Evolutionary conservation across 176 grass and related monocot species (phyloP).

Genomic region (Rhynchospora pubera): DNA sequence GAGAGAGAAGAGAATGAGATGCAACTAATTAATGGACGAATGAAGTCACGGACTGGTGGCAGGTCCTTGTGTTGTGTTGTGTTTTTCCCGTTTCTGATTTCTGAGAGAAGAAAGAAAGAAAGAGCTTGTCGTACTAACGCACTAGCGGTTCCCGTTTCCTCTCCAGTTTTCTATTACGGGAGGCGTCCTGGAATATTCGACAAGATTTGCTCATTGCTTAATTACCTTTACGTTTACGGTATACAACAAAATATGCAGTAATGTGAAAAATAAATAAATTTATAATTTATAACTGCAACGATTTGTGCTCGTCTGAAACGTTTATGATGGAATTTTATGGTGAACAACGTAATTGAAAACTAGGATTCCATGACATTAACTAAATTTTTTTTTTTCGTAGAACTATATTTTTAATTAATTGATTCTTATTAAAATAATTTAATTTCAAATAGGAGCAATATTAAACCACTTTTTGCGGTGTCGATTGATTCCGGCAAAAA

Average conservation of each 20-base stretch:
- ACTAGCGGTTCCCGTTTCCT: neutral
- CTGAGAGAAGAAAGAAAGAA: neutral
- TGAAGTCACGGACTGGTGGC: neutral
- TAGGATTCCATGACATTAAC: neutral
- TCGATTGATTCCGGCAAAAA: neutral
- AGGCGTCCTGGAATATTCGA: neutral
- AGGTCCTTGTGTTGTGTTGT: neutral
- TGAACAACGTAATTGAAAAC: neutral
- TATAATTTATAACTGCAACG: too few species aligned
- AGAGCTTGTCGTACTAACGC: constrained; percentile 7
- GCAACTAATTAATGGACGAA: neutral
- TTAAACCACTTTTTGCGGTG: neutral
- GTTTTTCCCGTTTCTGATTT: neutral
- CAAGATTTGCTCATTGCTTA: neutral
- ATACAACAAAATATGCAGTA: too few species aligned
- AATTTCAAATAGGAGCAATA: neutral
- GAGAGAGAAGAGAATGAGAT: too few species aligned
- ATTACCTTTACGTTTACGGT: too few species aligned
- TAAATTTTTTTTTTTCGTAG: neutral
- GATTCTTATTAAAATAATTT: neutral
- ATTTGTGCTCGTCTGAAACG: too few species aligned
- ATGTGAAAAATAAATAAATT: too few species aligned
- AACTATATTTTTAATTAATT: neutral
- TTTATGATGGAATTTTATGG: neutral
- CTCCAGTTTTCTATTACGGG: neutral